Base-by-base conservation (phyloP, 2,329 filamentous ascomycete species). In the Sphaerulina vaccinii region DNA sequence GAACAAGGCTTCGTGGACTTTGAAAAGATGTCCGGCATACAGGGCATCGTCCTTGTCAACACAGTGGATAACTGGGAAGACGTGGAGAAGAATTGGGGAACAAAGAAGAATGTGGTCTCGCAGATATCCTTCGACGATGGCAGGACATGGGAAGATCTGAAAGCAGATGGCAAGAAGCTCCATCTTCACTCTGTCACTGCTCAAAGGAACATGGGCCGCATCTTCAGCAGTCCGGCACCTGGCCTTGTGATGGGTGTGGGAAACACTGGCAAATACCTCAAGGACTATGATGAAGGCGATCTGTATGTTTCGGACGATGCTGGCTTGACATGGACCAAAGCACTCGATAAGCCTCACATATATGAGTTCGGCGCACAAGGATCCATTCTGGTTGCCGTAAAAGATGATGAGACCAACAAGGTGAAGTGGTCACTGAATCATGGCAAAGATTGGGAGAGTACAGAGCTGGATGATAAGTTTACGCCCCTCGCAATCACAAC, bases 311-410 rank as follows among this genome's bases (percentile, higher is more conserved):
- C 93, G 0, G 88, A 96, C 65, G 84, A 97, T 70, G 92, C 91
- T 16, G 93, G 93, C 35, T 73, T 89, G 54, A 91, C 84, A 1
- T 99, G 95, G 93, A 82, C 77, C 32, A 76, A 84, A 65, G 81
- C 85, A 0, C 78, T 88, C 4, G 77, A 90, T 13, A 88, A 89
- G 16, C 87, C 91, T 10, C 90, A 97, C 73, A 93, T 95, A 69
- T 99, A 95, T 70, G 91, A 96, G 66, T 95, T 97, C 68, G 93
- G 93, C 47, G 92, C 96, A 62, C 87, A 95, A 60, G 93, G 93
- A 1, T 90, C 90, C 13, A 81, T 99, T 16, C 75, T 99, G 23
- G 79, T 97, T 23, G 93, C 93, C 3, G 77, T 97, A 32, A 79
- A 81, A 56, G 88, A 96, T 62, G 75, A 78, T 42, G 74, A 76